Conservation (phyloP, 2,329 filamentous ascomycete genomes). For the Penicillium sp. region DNA sequence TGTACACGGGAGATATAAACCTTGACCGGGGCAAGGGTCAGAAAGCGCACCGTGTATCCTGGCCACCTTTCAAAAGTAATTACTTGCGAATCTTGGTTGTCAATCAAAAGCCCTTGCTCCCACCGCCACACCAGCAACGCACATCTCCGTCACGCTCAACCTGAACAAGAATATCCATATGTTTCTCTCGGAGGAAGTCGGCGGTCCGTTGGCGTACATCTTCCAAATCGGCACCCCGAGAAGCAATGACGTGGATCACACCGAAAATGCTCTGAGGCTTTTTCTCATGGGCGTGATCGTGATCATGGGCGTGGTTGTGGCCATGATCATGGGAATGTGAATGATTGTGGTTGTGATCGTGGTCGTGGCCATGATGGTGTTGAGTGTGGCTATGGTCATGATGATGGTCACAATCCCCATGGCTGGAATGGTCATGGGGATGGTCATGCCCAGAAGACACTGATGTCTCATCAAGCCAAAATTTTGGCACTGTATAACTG, state of each 20-base stretch:
- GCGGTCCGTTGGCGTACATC: slow-evolving; percentile 78
- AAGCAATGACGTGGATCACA: slow-evolving; percentile 81
- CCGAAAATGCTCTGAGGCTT: slow-evolving; percentile 59
- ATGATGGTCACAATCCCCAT: slow-evolving; percentile 33
- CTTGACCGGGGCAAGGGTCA: background rate
- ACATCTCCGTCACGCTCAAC: slow-evolving; percentile 80
- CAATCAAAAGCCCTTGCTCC: slow-evolving; percentile 31
- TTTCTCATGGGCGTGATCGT: slow-evolving; percentile 32
- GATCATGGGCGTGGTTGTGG: slow-evolving; percentile 31
- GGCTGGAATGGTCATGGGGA: slow-evolving; percentile 30
- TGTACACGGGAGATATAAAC: slow-evolving; percentile 13
- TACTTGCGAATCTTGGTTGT: background rate
- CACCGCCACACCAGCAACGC: slow-evolving; percentile 62
- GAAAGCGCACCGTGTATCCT: background rate
- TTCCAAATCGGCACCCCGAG: slow-evolving; percentile 69
- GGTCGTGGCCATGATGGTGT: slow-evolving; percentile 32
- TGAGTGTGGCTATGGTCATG: slow-evolving; percentile 34
- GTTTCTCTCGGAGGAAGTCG: slow-evolving; percentile 66
- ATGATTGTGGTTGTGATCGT: slow-evolving; percentile 33
- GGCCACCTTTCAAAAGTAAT: background rate
- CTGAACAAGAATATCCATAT: slow-evolving; percentile 81
- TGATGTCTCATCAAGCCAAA: slow-evolving; percentile 79
- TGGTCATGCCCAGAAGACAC: slow-evolving; percentile 42
- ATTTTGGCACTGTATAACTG: slow-evolving; percentile 81
- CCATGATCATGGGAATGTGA: slow-evolving; percentile 30